Evolutionary conservation across 1,284 basidiomycete genomes (phyloP).

Genomic region (Irpex sp.): DNA sequence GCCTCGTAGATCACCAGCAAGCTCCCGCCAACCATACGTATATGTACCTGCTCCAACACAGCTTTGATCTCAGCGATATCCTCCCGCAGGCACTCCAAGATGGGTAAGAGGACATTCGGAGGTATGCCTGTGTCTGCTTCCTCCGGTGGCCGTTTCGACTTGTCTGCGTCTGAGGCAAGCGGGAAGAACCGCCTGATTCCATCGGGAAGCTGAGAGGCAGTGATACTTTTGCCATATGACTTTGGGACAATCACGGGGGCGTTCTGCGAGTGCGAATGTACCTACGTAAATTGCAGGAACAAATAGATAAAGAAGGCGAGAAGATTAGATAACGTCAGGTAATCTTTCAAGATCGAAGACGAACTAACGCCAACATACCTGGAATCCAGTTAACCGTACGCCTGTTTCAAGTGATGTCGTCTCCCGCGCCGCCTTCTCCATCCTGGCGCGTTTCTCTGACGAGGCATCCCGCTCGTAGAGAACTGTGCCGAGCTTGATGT

Average conservation of each 20-base stretch:
- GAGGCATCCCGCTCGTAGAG: conserved; percentile 80
- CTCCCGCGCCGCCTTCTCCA: conserved; percentile 76
- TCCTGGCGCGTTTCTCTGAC: conserved; percentile 83
- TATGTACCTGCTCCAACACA: conserved; percentile 64
- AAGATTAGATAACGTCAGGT: background rate
- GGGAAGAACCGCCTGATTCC: conserved; percentile 89
- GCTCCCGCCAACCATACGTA: conserved; percentile 88
- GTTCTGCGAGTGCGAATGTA: conserved; percentile 72
- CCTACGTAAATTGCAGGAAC: conserved; percentile 50
- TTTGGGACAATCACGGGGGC: conserved; percentile 75
- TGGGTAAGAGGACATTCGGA: conserved; percentile 58
- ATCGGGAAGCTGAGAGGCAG: conserved; percentile 70
- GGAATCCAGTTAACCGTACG: conserved; percentile 89
- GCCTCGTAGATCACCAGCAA: conserved; percentile 91
- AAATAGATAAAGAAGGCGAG: background rate
- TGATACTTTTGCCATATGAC: conserved; percentile 85
- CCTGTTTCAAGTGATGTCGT: conserved; percentile 86
- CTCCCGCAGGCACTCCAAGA: conserved; percentile 66
- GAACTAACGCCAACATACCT: conserved; percentile 60
- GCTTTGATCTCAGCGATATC: conserved; percentile 67
- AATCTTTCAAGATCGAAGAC: background rate
- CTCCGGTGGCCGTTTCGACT: conserved; percentile 1
- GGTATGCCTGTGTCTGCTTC: conserved; percentile 58
- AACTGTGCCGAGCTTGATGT: conserved; percentile 92
- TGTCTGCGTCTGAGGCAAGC: conserved; percentile 31